phyloP scores from a whole-genome alignment of 164 flowering plant genomes.

The Stephania cephalantha region DNA sequence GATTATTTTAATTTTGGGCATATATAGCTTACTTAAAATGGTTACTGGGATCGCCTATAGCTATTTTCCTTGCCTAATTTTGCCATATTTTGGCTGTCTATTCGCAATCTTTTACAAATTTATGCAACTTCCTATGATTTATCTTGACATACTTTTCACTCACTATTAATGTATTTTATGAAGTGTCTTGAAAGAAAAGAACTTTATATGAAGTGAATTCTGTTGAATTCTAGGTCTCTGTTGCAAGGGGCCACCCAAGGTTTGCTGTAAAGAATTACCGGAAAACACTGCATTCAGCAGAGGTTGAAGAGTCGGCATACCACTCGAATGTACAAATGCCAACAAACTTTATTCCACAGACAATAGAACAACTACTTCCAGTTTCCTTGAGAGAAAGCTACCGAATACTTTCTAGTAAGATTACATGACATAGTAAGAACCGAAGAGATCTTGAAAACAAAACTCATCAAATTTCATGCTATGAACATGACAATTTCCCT shows the following conservation, averaged over 20 bases:
- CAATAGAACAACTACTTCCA: conserved; percentile 38
- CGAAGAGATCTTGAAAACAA: background rate
- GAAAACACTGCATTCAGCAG: conserved; percentile 22
- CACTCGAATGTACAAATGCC: conserved; percentile 25
- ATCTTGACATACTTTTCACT: background rate
- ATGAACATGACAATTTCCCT: no score
- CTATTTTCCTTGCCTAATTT: background rate
- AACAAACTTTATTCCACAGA: conserved; percentile 23
- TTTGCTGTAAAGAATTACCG: conserved; percentile 37
- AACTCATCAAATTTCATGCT: no score
- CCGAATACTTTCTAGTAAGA: background rate
- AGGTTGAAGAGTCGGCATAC: conserved; percentile 35
- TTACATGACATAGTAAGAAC: background rate
- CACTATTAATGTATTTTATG: background rate
- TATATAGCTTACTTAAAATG: background rate
- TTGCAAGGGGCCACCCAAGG: conserved; percentile 52
- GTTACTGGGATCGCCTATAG: background rate
- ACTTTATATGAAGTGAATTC: background rate
- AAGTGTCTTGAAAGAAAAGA: no score
- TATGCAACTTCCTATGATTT: background rate
- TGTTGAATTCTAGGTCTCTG: conserved; percentile 29
- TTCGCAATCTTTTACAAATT: background rate
- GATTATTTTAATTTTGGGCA: background rate
- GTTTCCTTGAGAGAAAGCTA: conserved; percentile 11
- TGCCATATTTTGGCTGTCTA: background rate